Evolutionary conservation across 768 basidiomycete genomes (phyloP).

Genomic region (Phylloporus rhodoxanthus): DNA sequence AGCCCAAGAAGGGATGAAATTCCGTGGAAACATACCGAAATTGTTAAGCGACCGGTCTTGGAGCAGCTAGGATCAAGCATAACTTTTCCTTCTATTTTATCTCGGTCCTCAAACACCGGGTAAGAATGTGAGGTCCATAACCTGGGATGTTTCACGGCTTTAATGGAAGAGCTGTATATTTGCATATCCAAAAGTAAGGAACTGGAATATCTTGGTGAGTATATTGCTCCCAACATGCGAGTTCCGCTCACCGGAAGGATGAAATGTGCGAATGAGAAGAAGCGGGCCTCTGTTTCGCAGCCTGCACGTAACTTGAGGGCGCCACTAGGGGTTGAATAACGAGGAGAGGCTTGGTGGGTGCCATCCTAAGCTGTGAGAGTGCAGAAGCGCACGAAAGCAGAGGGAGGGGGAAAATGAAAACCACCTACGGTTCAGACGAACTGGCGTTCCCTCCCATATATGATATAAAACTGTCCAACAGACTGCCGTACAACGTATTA

Average conservation of each 20-base stretch:
- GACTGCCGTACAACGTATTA: slow-evolving; percentile 23
- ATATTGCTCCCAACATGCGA: not conserved
- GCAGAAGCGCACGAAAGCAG: not conserved
- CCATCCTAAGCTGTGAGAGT: slow-evolving; percentile 14
- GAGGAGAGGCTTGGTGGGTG: slow-evolving; percentile 16
- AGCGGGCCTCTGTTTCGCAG: slow-evolving; percentile 16
- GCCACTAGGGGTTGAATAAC: slow-evolving; percentile 7
- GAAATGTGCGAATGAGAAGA: slow-evolving; percentile 41
- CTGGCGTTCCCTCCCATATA: slow-evolving; percentile 15
- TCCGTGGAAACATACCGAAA: slow-evolving; percentile 39
- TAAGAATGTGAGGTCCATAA: slow-evolving; percentile 21
- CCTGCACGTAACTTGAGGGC: slow-evolving; percentile 33
- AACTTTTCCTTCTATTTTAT: slow-evolving; percentile 56
- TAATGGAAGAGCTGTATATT: slow-evolving; percentile 57
- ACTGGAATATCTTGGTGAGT: slow-evolving; percentile 27
- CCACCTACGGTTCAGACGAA: not conserved
- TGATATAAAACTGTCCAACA: slow-evolving; percentile 16
- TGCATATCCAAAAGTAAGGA: slow-evolving; percentile 55
- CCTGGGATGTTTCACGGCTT: slow-evolving; percentile 33
- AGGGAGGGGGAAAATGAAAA: not conserved
- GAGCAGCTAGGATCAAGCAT: slow-evolving; percentile 48
- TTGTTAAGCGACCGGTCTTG: slow-evolving; percentile 49
- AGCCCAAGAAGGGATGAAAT: not conserved
- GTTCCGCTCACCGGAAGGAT: slow-evolving; percentile 40
- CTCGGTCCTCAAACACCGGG: slow-evolving; percentile 57